phyloP scores from a whole-genome alignment of 768 basidiomycete species.

The Boletus huronensis region DNA sequence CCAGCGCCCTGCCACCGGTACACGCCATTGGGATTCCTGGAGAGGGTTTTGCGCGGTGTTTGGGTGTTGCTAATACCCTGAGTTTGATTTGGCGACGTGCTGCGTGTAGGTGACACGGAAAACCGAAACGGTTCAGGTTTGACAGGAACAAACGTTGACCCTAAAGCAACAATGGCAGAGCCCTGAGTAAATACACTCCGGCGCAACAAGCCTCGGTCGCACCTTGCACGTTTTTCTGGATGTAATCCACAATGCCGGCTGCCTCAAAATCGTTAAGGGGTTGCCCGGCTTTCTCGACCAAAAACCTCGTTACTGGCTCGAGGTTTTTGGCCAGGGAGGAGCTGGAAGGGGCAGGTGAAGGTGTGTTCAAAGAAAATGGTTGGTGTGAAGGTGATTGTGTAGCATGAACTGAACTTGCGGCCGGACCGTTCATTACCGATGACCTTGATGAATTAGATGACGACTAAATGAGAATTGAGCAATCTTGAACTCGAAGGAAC shows the following conservation, averaged over 20 bases:
- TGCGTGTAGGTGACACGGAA: slow-evolving; percentile 39
- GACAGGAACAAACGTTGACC: slow-evolving; percentile 29
- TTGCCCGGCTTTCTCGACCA: slow-evolving; percentile 45
- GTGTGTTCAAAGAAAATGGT: slow-evolving; percentile 18
- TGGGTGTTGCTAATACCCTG: slow-evolving; percentile 18
- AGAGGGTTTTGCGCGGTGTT: slow-evolving; percentile 50
- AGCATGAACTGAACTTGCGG: slow-evolving; percentile 9
- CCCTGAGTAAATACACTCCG: slow-evolving; percentile 13
- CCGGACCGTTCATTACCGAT: slow-evolving; percentile 14
- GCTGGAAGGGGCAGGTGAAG: slow-evolving; percentile 13
- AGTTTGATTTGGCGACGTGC: slow-evolving; percentile 22
- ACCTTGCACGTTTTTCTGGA: slow-evolving; percentile 52
- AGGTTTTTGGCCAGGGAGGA: slow-evolving; percentile 41
- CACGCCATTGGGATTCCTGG: slow-evolving; percentile 70
- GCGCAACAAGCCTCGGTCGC: slow-evolving; percentile 11
- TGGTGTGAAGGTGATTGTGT: slow-evolving; percentile 12
- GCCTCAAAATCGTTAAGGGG: slow-evolving; percentile 51
- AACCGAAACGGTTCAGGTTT: slow-evolving; percentile 61
- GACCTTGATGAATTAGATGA: slow-evolving; percentile 18
- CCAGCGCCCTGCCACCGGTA: slow-evolving; percentile 77
- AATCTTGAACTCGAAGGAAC: slow-evolving; percentile 17
- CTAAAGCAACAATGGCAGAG: slow-evolving; percentile 14
- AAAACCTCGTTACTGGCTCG: slow-evolving; percentile 46
- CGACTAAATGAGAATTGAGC: slow-evolving; percentile 25
- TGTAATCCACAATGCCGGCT: slow-evolving; percentile 51